A percentile compares a stretch with the other conserved stretches of the same genome.
These are phyloP conservation scores for Penicillium soppii DNA, from an alignment of 495 filamentous ascomycete species.

Conservation along the genomic window DNA sequence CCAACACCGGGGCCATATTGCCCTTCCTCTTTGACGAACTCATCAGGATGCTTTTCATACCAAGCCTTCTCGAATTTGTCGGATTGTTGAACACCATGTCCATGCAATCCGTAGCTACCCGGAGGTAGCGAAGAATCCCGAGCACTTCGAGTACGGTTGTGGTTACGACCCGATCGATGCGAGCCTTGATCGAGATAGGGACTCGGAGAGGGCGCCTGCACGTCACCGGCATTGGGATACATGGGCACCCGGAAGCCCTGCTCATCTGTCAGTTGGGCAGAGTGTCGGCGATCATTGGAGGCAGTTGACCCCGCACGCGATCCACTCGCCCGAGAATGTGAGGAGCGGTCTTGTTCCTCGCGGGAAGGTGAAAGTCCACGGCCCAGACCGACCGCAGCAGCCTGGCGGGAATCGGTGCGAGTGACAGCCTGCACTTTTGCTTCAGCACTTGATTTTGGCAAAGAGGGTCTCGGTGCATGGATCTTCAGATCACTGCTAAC, in stretches of 20 bases:
- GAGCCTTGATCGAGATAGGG: conserved; percentile 53
- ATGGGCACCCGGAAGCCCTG: conserved; percentile 94
- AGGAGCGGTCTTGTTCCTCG: conserved; percentile 62
- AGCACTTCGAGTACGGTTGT: conserved; percentile 63
- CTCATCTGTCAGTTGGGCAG: conserved; percentile 61
- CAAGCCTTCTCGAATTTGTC: conserved; percentile 85
- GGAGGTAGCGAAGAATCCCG: conserved; percentile 62
- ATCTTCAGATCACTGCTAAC: conserved; percentile 79
- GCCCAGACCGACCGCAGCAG: conserved; percentile 79
- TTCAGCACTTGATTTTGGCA: conserved; percentile 75
- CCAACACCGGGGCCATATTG: conserved; percentile 63
- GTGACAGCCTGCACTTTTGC: conserved; percentile 77
- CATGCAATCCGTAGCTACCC: conserved; percentile 83
- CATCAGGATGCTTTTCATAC: conserved; percentile 86
- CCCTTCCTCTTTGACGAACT: conserved; percentile 69
- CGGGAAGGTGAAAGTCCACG: conserved; percentile 51
- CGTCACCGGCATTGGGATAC: conserved; percentile 90
- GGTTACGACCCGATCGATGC: conserved; percentile 61
- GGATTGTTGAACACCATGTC: conserved; percentile 65
- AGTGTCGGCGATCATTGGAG: conserved; percentile 49
- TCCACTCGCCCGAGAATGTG: conserved; percentile 43
- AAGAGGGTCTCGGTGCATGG: conserved; percentile 85
- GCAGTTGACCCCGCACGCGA: conserved; percentile 55
- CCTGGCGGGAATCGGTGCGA: conserved; percentile 81
- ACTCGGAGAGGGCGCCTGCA: conserved; percentile 89